These are phyloP conservation scores for Arthrobotrys musiformis DNA, from an alignment of 2,329 filamentous ascomycete species.

Conservation along the genomic window DNA sequence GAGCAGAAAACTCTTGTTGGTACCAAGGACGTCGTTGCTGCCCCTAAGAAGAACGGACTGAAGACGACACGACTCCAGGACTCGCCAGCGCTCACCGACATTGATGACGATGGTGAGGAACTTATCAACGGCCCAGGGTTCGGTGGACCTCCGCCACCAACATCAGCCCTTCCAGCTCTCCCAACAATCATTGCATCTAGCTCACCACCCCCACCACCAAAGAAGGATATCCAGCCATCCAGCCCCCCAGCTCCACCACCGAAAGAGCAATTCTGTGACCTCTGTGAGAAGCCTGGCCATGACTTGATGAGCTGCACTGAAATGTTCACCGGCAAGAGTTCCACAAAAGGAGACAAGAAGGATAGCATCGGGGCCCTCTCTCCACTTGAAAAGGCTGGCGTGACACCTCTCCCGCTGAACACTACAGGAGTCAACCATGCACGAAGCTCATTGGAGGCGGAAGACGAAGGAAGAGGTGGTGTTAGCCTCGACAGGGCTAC, in stretches of 20 bases:
- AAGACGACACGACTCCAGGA: conserved; percentile 5
- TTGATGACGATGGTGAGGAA: conserved; percentile 48
- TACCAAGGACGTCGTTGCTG: conserved; percentile 20
- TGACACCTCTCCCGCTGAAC: conserved; percentile 51
- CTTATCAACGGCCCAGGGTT: conserved; percentile 21
- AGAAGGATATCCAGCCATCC: conserved; percentile 58
- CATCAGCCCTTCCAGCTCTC: background rate
- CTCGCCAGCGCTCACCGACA: conserved; percentile 42
- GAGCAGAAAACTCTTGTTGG: conserved; percentile 36
- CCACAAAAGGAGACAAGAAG: conserved; percentile 47
- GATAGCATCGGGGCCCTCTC: conserved; percentile 50
- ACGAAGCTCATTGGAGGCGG: conserved; percentile 39
- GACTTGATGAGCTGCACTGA: conserved; percentile 94
- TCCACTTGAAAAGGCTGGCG: conserved; percentile 50
- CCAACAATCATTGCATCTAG: background rate
- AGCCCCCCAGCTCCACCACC: conserved; percentile 66
- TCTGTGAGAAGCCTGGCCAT: conserved; percentile 90
- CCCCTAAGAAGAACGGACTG: background rate
- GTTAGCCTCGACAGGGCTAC: conserved; percentile 42
- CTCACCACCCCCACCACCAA: conserved; percentile 59
- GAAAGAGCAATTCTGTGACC: conserved; percentile 85
- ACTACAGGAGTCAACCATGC: conserved; percentile 32
- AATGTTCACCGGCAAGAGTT: conserved; percentile 72
- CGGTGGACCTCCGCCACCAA: conserved; percentile 1
- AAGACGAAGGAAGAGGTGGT: conserved; percentile 42